Base-by-base conservation (phyloP, 208 protist genomes). In the Trypanosoma boissoni region DNA sequence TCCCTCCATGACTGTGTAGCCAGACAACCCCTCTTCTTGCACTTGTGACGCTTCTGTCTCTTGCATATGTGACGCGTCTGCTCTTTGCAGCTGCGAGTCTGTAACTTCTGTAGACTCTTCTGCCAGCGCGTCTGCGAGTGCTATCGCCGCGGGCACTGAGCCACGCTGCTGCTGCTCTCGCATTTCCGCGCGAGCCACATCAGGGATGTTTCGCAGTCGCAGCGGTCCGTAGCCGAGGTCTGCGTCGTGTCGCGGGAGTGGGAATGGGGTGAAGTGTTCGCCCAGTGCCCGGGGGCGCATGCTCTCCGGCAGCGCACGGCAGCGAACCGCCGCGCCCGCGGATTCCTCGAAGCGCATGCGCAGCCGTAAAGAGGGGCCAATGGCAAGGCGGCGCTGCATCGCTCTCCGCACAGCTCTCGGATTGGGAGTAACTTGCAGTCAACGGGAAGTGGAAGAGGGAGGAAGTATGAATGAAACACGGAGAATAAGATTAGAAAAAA, bases 231-330 rank as follows among this genome's bases (percentile, higher is more conserved):
- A 92, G 18, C 85, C 88, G 36, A 95, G 54, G 0, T 68, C 60
- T 14, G 58, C 78, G 56, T 95, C 88, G 61, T 91, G 83, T 60
- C 82, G 88, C 2, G 88, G 85, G 18, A 95, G 64, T 10, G 88
- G 88, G 63, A 92, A 95, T 0, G 88, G 88, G 0, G 83, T 95
- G 54, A 91, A 92, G 49, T 80, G 58, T 0, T 74, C 34, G 2
- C 52, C 14, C 4, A 95, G 68, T 0, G 32, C 29, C 54, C 88
- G 87, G 10, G 88, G 82, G 37, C 74, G 72, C 84, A 95, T 92
- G 60, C 74, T 86, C 31, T 74, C 71, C 0, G 88, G 84, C 12
- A 92, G 41, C 0, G 50, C 14, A 18, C 10, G 58, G 42, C 37
- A 83, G 46, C 18, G 53, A 56, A 58, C 67, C 29, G 14, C 18